phyloP scores from a whole-genome alignment of 2,329 filamentous ascomycete genomes.

The Aureobasidium vineae region DNA sequence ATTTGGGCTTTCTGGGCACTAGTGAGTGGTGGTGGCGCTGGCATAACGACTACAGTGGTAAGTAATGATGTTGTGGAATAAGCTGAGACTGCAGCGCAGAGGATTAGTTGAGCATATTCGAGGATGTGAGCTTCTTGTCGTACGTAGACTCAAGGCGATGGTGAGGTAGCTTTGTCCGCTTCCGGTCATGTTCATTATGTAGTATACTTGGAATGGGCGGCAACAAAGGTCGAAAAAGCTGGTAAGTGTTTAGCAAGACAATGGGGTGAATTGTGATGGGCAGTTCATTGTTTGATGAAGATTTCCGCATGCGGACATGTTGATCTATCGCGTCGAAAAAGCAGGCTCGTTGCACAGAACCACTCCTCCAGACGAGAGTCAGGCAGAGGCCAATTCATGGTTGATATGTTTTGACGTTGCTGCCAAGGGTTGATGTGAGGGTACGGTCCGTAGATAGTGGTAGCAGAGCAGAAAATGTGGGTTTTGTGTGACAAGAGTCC shows the following conservation, averaged over 20 bases:
- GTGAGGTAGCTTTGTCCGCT: neutral
- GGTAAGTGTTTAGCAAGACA: neutral
- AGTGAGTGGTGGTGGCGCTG: neutral
- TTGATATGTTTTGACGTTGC: neutral
- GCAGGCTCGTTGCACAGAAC: too few species aligned
- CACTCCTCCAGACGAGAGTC: neutral
- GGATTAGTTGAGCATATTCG: neutral
- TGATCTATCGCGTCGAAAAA: neutral
- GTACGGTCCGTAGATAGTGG: neutral
- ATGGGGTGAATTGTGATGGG: neutral
- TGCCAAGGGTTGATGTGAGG: neutral
- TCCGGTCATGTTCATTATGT: neutral
- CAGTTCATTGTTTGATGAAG: neutral
- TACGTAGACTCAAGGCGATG: neutral
- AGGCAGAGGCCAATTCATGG: neutral
- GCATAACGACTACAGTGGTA: neutral
- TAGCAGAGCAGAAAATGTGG: neutral
- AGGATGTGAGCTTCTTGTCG: neutral
- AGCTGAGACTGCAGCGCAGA: neutral
- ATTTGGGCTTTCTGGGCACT: neutral
- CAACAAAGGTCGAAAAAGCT: neutral
- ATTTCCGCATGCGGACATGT: constrained; percentile 6
- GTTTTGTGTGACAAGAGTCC: neutral
- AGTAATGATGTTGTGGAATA: neutral
- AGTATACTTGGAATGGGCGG: neutral